Percentiles rank a stretch among this genome's conserved stretches.
phyloP scores from a whole-genome alignment of 371 early-diverging fungal genomes.

The Zychaea mexicana region DNA sequence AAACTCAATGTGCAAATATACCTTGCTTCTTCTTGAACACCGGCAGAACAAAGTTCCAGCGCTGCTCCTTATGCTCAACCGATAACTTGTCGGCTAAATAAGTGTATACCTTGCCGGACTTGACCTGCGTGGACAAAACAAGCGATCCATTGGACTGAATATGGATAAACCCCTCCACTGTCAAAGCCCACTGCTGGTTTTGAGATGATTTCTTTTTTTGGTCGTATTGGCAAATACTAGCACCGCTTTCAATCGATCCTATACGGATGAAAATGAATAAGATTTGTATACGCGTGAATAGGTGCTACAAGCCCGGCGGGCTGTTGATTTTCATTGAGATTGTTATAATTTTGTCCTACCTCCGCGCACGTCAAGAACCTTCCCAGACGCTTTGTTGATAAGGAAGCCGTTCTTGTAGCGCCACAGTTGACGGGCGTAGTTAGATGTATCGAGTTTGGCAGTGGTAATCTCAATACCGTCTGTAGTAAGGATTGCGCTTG shows the following conservation, averaged over 20 bases:
- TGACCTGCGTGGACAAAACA: conserved; percentile 33
- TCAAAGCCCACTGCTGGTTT: conserved; percentile 46
- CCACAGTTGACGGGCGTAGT: conserved; percentile 61
- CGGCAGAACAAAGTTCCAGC: conserved; percentile 53
- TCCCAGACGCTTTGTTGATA: conserved; percentile 56
- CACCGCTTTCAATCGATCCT: conserved; percentile 35
- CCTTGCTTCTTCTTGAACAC: conserved; percentile 49
- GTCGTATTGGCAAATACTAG: conserved; percentile 42
- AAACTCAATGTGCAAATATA: not conserved
- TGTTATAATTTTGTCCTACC: conserved; percentile 43
- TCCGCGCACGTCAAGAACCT: conserved; percentile 61
- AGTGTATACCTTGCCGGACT: conserved; percentile 22
- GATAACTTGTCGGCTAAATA: conserved; percentile 27
- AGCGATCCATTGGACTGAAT: conserved; percentile 23
- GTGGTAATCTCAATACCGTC: conserved; percentile 47
- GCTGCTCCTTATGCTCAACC: conserved; percentile 40
- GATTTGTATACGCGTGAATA: too few species aligned
- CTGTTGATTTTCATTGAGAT: too few species aligned
- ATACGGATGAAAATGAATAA: not conserved
- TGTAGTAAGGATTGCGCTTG: conserved; percentile 49
- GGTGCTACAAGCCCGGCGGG: too few species aligned
- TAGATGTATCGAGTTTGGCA: conserved; percentile 46
- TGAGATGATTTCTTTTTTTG: conserved; percentile 31
- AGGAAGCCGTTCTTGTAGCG: conserved; percentile 54
- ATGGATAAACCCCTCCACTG: conserved; percentile 38